Base-by-base conservation (phyloP, 345 rosid species). In the Lepidium didymum region DNA sequence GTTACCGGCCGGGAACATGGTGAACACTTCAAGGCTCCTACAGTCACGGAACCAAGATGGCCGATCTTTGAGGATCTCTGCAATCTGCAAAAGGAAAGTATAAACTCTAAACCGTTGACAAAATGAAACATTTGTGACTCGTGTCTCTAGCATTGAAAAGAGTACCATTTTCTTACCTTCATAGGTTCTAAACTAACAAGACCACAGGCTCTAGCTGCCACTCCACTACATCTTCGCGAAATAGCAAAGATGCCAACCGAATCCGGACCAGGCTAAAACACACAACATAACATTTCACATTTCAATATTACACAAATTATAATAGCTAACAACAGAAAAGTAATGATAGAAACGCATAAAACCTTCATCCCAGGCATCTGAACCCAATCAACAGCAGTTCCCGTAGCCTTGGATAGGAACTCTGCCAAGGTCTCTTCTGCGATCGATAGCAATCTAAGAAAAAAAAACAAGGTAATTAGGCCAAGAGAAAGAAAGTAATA, bases 311-410 rank as follows among this genome's bases (percentile, higher is more conserved):
- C 47, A 47, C 60, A 43, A 40, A 29, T n/a, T 2, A 8, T 15
- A 46, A 23, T 1, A 5, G 23, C 38, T 52, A 47, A 40, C 2
- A 38, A 1, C 12, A 40, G n/a, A 38, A 12, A 31, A 3, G 18
- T 29, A 46, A 8, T 8, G 11, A 44, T 8, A 36, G n/a, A 72
- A n/a, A 56, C 18, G 14, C 25, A 9, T 21, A 11, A 37, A 23
- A 95, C 99, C 99, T 95, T 95, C 99, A 95, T 95, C 97, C 99
- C 99, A 84, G 98, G 97, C 99, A 95, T 88, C 89, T 95, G 99
- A 86, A 95, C 97, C 99, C 99, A 95, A 85, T 95, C 98, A 68
- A 95, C 97, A 89, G 97, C 98, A 84, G 99, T 95, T 95, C 99
- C 99, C 65, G 98, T 95, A 88, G 99, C 99, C 97, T 95, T 95